These are phyloP conservation scores for Chlorencoelia australis DNA, from an alignment of 2,329 filamentous ascomycete species.

Conservation along the genomic window DNA sequence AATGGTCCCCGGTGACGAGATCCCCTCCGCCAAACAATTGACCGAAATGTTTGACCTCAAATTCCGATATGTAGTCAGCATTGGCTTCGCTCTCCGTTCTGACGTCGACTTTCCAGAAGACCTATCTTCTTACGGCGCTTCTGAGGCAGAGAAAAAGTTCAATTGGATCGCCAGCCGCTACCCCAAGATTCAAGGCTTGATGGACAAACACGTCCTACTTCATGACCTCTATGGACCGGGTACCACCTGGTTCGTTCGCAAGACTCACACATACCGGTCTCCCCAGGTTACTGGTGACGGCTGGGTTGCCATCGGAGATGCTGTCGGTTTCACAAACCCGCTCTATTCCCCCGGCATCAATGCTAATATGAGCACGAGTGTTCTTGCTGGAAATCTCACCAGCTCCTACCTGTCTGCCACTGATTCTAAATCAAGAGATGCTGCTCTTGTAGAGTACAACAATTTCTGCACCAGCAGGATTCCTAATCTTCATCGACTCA, in stretches of 20 bases:
- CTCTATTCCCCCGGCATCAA: constrained; percentile 24
- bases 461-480: constrained; percentile 12
- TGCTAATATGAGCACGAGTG: constrained; percentile 14
- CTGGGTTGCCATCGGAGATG: constrained; percentile 24
- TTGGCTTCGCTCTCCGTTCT: constrained; percentile 19
- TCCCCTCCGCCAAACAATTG: constrained; percentile 16
- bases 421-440: not conserved
- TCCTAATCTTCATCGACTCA: constrained; percentile 17
- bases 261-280: constrained; percentile 13
- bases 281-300: constrained; percentile 19
- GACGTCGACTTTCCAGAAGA: constrained; percentile 16
- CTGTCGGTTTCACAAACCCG: constrained; percentile 24
- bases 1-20: constrained; percentile 13
- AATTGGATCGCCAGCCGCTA: constrained; percentile 21
- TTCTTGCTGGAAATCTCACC: constrained; percentile 11
- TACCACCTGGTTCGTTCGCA: constrained; percentile 20
- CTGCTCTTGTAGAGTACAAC: constrained; percentile 10
- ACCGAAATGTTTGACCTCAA: constrained; percentile 17
- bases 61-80: constrained; percentile 20
- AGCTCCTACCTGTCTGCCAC: constrained; percentile 2
- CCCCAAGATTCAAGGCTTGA: constrained; percentile 17
- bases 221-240: constrained; percentile 16
- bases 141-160: constrained; percentile 22
- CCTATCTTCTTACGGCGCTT: constrained; percentile 15
- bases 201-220: constrained; percentile 15